A percentile compares a stretch with the other conserved stretches of the same genome.
These are phyloP conservation scores for Miamiensis avidus DNA, from an alignment of 169 alveolate species.

Conservation along the genomic window DNA sequence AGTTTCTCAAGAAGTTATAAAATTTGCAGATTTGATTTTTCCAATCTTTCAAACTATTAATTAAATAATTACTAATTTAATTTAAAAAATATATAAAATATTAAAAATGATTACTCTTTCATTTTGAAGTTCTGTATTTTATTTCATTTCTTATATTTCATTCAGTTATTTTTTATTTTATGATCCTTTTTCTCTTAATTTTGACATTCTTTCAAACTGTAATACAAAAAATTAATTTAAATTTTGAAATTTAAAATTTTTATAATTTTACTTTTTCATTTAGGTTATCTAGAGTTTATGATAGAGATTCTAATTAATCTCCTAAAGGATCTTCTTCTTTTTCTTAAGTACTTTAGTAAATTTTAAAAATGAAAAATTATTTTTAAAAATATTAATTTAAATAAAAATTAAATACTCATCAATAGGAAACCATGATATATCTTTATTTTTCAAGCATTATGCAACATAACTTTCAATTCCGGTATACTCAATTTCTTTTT, in stretches of 20 bases:
- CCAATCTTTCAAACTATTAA: not conserved
- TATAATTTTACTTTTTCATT: too few relatives aligned
- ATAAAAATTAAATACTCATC: not conserved
- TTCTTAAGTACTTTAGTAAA: not conserved
- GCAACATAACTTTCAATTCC: constrained; percentile 71
- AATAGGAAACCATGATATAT: constrained; percentile 48
- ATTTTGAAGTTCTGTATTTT: too few relatives aligned
- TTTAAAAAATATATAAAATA: too few relatives aligned
- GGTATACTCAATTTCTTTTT: constrained; percentile 60
- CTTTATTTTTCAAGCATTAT: constrained; percentile 34
- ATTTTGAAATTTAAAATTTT: not conserved
- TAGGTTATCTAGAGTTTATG: not conserved
- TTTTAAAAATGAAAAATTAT: too few relatives aligned
- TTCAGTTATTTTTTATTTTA: too few relatives aligned
- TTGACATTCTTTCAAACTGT: not conserved
- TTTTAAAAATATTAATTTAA: too few relatives aligned
- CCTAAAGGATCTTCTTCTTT: not conserved
- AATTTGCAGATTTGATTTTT: not conserved
- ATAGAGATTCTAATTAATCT: not conserved
- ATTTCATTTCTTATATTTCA: not conserved
- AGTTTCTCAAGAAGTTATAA: too few relatives aligned
- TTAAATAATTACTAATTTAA: too few relatives aligned
- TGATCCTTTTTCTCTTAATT: not conserved
- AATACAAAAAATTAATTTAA: too few relatives aligned
- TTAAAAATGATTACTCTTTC: not conserved